Evolutionary conservation across 2,329 filamentous ascomycete species (phyloP).

Genomic region (Chaetomiaceae sp.): DNA sequence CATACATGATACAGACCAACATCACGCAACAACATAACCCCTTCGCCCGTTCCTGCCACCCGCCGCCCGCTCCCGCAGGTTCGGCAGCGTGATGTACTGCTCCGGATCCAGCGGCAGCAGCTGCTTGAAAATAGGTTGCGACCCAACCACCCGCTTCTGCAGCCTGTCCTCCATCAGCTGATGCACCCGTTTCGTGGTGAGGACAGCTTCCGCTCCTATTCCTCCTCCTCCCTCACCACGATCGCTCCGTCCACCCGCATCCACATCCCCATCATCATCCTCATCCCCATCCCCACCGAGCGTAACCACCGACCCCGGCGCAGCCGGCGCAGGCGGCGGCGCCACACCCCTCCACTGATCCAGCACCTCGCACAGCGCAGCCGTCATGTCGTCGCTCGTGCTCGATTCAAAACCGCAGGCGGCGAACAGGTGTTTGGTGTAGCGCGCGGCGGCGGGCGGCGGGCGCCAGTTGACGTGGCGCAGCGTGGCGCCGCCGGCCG

Average conservation of each 20-base stretch:
- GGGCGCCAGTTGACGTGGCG: conserved; percentile 21
- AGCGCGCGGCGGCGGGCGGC: conserved; percentile 14
- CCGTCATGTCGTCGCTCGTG: conserved; percentile 25
- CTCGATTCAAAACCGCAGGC: conserved; percentile 25
- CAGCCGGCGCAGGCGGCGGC: not conserved
- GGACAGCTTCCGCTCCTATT: not conserved
- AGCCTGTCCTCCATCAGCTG: conserved; percentile 25
- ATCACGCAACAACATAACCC: conserved; percentile 5
- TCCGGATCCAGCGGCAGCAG: conserved; percentile 25
- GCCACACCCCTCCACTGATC: conserved; percentile 12
- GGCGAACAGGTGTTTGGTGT: conserved; percentile 26
- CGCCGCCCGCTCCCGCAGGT: conserved; percentile 11
- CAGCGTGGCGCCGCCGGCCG: conserved; percentile 23
- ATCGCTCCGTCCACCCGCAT: not conserved
- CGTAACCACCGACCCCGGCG: not conserved
- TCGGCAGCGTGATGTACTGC: conserved; percentile 24
- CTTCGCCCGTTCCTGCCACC: conserved; percentile 5
- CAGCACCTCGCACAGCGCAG: conserved; percentile 23
- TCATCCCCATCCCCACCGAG: not conserved
- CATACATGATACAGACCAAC: not conserved
- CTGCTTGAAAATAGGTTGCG: conserved; percentile 27
- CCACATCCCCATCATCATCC: not conserved
- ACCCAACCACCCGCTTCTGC: conserved; percentile 21
- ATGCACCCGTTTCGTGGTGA: conserved; percentile 25
- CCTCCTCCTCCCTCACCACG: not conserved